Conservation (phyloP, 225 moss, liverwort and hornwort species). For the Marchantia paleacea region DNA sequence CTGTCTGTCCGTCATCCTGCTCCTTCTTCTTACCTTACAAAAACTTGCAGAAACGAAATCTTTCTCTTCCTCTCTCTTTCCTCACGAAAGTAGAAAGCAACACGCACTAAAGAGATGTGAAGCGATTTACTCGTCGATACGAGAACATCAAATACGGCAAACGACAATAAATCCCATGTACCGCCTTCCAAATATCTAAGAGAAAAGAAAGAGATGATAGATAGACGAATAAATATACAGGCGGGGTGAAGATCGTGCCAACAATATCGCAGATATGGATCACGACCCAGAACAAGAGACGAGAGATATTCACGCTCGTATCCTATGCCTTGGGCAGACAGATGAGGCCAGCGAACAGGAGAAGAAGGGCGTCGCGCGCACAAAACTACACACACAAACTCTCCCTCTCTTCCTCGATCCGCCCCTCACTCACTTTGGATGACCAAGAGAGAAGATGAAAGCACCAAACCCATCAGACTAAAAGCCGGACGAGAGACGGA, state of each 20-base stretch:
- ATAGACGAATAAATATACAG: not conserved
- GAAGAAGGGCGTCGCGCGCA: not conserved
- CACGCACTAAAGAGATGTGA: not conserved
- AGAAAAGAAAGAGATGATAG: too few species aligned
- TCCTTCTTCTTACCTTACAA: constrained; percentile 1
- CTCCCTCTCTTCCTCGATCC: not conserved
- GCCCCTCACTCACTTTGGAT: not conserved
- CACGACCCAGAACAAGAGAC: not conserved
- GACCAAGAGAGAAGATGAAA: not conserved
- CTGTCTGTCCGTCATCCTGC: constrained; percentile 10
- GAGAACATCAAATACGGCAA: not conserved
- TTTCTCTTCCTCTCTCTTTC: not conserved
- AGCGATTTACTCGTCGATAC: not conserved
- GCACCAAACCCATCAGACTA: not conserved
- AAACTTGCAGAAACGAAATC: not conserved
- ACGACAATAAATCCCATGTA: not conserved
- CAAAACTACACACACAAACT: not conserved
- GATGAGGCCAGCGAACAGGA: not conserved
- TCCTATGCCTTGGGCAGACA: too few species aligned
- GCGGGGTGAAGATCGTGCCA: not conserved
- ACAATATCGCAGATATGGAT: not conserved
- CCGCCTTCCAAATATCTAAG: too few species aligned
- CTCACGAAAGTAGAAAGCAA: not conserved
- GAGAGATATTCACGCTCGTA: not conserved
- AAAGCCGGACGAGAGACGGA: not conserved